A percentile compares a stretch with the other conserved stretches of the same genome.
Conservation (phyloP, 2,329 filamentous ascomycete genomes). For the Trichoderma sp. region DNA sequence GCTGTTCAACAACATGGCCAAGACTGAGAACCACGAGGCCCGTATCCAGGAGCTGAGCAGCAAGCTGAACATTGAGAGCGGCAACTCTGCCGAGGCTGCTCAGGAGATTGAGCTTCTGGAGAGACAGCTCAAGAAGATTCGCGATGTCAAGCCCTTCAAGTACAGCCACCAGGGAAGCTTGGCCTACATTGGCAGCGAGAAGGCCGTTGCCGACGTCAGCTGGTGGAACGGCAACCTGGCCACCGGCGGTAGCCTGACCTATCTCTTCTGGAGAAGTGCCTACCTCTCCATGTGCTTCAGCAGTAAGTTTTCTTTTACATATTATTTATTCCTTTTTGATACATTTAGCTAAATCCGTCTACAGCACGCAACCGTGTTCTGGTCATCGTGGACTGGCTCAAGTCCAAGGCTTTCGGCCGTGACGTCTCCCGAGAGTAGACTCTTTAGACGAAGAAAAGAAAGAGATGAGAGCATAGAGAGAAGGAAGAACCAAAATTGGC, state of each 20-base stretch:
- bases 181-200: constrained; percentile 97
- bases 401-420: constrained; percentile 94
- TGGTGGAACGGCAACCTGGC: constrained; percentile 98
- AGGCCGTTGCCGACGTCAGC: constrained; percentile 93
- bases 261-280: constrained; percentile 96
- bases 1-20: constrained; percentile 98
- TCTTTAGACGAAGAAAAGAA: neutral
- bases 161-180: constrained; percentile 97
- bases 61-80: constrained; percentile 58
- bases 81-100: constrained; percentile 65
- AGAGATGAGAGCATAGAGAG: neutral
- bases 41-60: constrained; percentile 69
- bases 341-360: constrained; percentile 21
- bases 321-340: too few relatives aligned
- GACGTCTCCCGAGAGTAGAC: constrained; percentile 81
- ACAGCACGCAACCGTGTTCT: constrained; percentile 89
- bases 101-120: constrained; percentile 81
- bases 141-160: constrained; percentile 95
- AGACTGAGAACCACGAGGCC: constrained; percentile 77
- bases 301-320: constrained; percentile 64
- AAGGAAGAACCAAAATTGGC: constrained; percentile 24
- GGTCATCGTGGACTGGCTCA: constrained; percentile 91
- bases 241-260: constrained; percentile 88
- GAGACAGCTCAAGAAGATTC: constrained; percentile 82
- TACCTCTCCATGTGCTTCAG: constrained; percentile 99